Percentiles rank a stretch among this genome's conserved stretches.
These are phyloP conservation scores for Tolypocladium endophyticum DNA, from an alignment of 2,329 filamentous ascomycete species.

Conservation along the genomic window DNA sequence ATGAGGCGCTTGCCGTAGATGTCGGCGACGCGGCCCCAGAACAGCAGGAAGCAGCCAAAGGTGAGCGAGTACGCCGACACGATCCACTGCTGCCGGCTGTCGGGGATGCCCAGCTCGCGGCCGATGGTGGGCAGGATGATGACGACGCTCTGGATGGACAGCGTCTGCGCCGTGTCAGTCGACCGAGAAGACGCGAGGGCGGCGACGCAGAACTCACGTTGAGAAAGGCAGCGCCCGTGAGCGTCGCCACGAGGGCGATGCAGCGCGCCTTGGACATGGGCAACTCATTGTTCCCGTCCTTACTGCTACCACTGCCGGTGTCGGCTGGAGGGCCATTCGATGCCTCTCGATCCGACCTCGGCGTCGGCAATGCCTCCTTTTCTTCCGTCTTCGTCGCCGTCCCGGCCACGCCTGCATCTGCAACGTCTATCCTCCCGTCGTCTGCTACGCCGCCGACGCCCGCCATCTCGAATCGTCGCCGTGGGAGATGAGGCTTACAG, in stretches of 20 bases:
- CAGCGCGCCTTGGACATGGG: slow-evolving; percentile 38
- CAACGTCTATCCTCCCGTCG: not conserved
- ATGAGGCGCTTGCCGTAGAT: slow-evolving; percentile 56
- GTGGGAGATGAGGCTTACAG: not conserved
- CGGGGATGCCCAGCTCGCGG: slow-evolving; percentile 42
- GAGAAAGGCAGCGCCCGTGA: slow-evolving; percentile 45
- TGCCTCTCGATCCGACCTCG: not conserved
- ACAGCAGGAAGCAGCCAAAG: slow-evolving; percentile 56
- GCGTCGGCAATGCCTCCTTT: not conserved
- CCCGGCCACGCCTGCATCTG: not conserved
- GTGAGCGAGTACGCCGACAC: slow-evolving; percentile 55
- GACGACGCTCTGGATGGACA: slow-evolving; percentile 47
- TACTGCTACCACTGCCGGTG: not conserved
- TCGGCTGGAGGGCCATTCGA: not conserved
- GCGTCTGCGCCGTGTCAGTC: slow-evolving; percentile 27
- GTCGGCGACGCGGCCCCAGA: slow-evolving; percentile 59
- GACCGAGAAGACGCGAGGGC: not conserved
- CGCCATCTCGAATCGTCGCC: not conserved
- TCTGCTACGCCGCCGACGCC: not conserved
- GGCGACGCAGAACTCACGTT: slow-evolving; percentile 27
- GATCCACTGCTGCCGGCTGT: slow-evolving; percentile 53
- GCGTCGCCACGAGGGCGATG: slow-evolving; percentile 42
- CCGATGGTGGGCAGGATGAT: slow-evolving; percentile 55
- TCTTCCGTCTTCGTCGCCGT: not conserved
- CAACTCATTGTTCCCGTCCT: slow-evolving; percentile 14